Base-by-base conservation (phyloP, 2,329 filamentous ascomycete species). In the Talaromyces pinophilus region DNA sequence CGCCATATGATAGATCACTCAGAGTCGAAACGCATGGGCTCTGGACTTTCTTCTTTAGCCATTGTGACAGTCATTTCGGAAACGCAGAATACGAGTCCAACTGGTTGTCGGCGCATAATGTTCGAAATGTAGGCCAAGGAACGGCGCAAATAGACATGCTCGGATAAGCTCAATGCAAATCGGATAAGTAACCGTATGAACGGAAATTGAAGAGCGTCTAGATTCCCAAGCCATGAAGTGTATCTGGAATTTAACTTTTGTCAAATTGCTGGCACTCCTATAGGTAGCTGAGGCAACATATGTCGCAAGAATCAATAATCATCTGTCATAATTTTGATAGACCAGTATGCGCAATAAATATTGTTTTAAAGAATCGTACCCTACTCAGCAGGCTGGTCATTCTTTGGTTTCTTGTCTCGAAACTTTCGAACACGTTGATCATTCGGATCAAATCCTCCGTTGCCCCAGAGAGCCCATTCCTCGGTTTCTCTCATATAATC, bases 381-480 rank as follows among this genome's bases (percentile, higher is more conserved):
- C 54, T 57, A 19, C n/a, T 57, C 54, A 40, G 33, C 19, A 25
- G 54, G 4, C 13, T 38, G 54, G 33, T 38, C 54, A 22, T 40
- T 57, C n/a, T 62, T 75, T 74, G 54, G 89, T 88, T 1, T 93
- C 93, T 80, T 97, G 97, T 42, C 22, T n/a, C 55, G 55, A 40
- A 59, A 33, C 71, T 90, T 86, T 77, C 94, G 91, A 8, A 97
- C 93, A 69, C 94, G 86, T 77, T 91, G 87, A 79, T 98, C 95
- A 59, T 91, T 85, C 0, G 94, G 94, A 80, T 98, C 92, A 76
- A 98, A 98, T 0, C 94, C 95, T 1, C 94, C 94, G 70, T 93
- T 92, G 0, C 94, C 95, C 92, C 93, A 98, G 19, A 90, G 87
- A 10, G 94, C 94, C 95, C 94, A 98, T 75, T 97, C 92, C 0